Evolutionary conservation across 2,329 filamentous ascomycete genomes (phyloP).

Genomic region (Fusarium annulatum): DNA sequence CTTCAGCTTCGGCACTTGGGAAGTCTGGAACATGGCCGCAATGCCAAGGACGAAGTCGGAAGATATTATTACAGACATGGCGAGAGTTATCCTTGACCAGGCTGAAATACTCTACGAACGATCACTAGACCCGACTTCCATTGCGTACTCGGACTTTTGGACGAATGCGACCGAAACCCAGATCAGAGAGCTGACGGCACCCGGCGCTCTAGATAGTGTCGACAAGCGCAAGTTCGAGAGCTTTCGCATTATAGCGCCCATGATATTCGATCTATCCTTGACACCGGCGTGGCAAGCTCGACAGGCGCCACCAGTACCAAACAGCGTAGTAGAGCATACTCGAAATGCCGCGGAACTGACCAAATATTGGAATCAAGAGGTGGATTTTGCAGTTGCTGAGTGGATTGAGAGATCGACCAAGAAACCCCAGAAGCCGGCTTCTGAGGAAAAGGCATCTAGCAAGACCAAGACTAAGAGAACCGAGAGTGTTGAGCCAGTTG

Average conservation of each 20-base stretch:
- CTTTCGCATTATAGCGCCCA: conserved; percentile 64
- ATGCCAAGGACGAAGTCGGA: conserved; percentile 56
- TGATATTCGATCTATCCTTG: conserved; percentile 64
- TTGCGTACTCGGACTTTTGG: conserved; percentile 60
- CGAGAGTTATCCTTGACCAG: conserved; percentile 56
- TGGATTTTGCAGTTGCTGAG: conserved; percentile 54
- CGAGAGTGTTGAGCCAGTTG: conserved; percentile 8
- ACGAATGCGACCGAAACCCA: conserved; percentile 45
- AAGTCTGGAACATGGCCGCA: conserved; percentile 63
- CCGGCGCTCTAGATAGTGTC: conserved; percentile 36
- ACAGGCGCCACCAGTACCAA: conserved; percentile 55
- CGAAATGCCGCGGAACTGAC: conserved; percentile 65
- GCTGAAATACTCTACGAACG: conserved; percentile 60
- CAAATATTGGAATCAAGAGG: conserved; percentile 59
- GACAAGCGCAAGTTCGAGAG: conserved; percentile 49
- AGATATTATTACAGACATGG: conserved; percentile 51
- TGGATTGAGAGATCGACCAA: conserved; percentile 59
- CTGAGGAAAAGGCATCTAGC: conserved; percentile 31
- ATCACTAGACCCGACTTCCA: conserved; percentile 54
- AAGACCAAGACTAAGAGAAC: conserved; percentile 24
- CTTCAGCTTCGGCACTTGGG: conserved; percentile 65
- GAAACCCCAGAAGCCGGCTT: conserved; percentile 52
- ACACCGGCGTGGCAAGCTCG: conserved; percentile 64
- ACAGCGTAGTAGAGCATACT: conserved; percentile 62
- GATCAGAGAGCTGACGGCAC: conserved; percentile 43